A percentile compares a stretch with the other conserved stretches of the same genome.
These are phyloP conservation scores for Chrysanthemum makinoi DNA, from an alignment of 129 eudicot species.

Conservation along the genomic window DNA sequence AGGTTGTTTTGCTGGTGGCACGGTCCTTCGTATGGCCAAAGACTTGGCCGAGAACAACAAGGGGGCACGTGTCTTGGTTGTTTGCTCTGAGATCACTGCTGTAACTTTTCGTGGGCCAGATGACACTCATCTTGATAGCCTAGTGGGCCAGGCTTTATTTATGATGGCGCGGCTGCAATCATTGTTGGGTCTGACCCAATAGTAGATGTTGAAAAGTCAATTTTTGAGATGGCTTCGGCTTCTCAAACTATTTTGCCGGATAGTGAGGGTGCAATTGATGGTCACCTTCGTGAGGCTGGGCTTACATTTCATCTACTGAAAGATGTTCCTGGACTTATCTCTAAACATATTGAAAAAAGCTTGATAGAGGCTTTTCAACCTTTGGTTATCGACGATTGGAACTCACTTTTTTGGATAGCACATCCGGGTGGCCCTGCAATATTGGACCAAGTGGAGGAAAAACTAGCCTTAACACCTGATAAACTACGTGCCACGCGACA, in stretches of 20 bases:
- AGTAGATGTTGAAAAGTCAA: conserved; percentile 19
- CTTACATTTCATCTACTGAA: conserved; percentile 28
- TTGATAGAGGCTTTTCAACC: conserved; percentile 25
- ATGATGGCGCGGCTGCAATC: conserved; percentile 34
- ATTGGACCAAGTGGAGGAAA: conserved; percentile 25
- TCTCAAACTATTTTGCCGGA: conserved; percentile 31
- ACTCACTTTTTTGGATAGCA: conserved; percentile 29
- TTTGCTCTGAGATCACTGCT: conserved; percentile 27
- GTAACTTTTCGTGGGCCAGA: conserved; percentile 32
- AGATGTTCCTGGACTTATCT: conserved; percentile 28
- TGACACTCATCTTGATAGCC: conserved; percentile 27
- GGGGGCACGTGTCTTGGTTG: conserved; percentile 34
- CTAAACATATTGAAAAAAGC: conserved; percentile 25
- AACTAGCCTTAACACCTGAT: conserved; percentile 23
- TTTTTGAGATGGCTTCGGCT: conserved; percentile 25
- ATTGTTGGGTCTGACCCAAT: conserved; percentile 29
- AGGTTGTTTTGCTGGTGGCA: conserved; percentile 35
- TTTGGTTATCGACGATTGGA: conserved; percentile 23
- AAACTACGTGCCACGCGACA: conserved; percentile 30
- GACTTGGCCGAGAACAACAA: conserved; percentile 40
- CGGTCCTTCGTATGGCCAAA: conserved; percentile 34
- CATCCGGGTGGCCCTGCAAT: conserved; percentile 34
- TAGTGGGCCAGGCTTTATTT: conserved; percentile 34
- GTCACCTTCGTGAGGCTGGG: conserved; percentile 30
- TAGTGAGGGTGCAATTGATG: conserved; percentile 28